Base-by-base conservation (phyloP, 2,329 filamentous ascomycete species). In the Hypoxylon sp. region DNA sequence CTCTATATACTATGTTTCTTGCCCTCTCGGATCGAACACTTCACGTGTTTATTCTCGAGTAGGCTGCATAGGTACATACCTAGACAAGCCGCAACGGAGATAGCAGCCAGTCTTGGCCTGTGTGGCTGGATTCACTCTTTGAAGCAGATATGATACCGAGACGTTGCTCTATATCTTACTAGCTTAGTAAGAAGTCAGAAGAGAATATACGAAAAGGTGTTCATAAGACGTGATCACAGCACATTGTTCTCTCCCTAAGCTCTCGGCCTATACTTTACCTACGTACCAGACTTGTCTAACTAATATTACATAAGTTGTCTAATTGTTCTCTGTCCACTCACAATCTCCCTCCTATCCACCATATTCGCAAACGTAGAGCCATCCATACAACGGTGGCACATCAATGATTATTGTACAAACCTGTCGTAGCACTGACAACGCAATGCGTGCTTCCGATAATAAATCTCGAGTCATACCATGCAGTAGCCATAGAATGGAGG, bases 181-280 rank as follows among this genome's bases (percentile, higher is more conserved):
- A n/a, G n/a, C n/a, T 65, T 63, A 64, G 70, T 68, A 66, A 71
- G 74, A 73, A 66, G 51, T 20, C 57, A 40, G 64, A 70, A 68
- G 53, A 46, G 60, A 49, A 62, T 65, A 42, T 68, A 59, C 61
- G 53, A 58, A 52, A 53, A 32, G 26, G 18, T 12, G 28, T 14
- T 53, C 28, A 33, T 44, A n/a, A 49, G 3, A n/a, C n/a, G n/a
- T 44, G 38, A 36, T 40, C 26, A n/a, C 40, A 18, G 20, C 12
- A 42, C 40, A 53, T 48, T 53, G 20, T 52, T 48, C 38, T 26
- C 38, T 11, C 16, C 33, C 56, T 48, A 26, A 55, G 11, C 14
- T 22, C 24, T 51, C 53, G 54, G 51, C 44, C 5, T 51, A 32
- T 51, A 9, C 42, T 63, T 28, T 63, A n/a, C n/a, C 55, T 53